These are phyloP conservation scores for Diaporthe velutina DNA, from an alignment of 2,329 filamentous ascomycete species.

Conservation along the genomic window DNA sequence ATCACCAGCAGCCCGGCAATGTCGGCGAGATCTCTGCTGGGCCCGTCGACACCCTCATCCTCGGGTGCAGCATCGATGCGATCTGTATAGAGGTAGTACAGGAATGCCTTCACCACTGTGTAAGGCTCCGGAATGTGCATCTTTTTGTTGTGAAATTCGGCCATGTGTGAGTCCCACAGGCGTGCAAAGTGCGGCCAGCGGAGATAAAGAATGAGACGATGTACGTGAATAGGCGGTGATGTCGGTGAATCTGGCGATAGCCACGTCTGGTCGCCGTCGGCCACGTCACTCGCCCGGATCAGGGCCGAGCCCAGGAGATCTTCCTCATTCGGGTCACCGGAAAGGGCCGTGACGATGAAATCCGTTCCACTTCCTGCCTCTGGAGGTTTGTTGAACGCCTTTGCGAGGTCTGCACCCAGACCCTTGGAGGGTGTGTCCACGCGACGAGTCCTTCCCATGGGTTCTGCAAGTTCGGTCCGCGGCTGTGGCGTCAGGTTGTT, in stretches of 20 bases:
- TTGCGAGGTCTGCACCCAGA: slow-evolving; percentile 87
- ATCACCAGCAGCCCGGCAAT: slow-evolving; percentile 96
- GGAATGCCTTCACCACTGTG: slow-evolving; percentile 90
- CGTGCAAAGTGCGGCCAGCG: slow-evolving; percentile 97
- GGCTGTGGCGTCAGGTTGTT: slow-evolving; percentile 76
- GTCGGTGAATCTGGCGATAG: slow-evolving; percentile 73
- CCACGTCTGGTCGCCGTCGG: slow-evolving; percentile 64
- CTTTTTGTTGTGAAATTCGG: slow-evolving; percentile 95
- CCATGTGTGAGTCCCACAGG: slow-evolving; percentile 94
- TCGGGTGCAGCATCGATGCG: slow-evolving; percentile 75
- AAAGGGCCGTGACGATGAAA: slow-evolving; percentile 89
- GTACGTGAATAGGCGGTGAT: slow-evolving; percentile 90
- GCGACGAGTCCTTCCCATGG: slow-evolving; percentile 60
- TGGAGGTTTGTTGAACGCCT: slow-evolving; percentile 87
- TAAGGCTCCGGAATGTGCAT: slow-evolving; percentile 99
- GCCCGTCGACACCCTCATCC: slow-evolving; percentile 67
- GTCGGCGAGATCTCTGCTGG: slow-evolving; percentile 83
- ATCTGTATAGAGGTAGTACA: slow-evolving; percentile 97
- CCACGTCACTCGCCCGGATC: slow-evolving; percentile 58
- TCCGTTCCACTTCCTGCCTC: slow-evolving; percentile 90
- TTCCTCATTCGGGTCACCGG: slow-evolving; percentile 80
- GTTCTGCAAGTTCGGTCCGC: slow-evolving; percentile 60
- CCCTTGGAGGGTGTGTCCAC: slow-evolving; percentile 71
- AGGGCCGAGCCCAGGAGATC: slow-evolving; percentile 68
- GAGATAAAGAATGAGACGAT: slow-evolving; percentile 92